phyloP scores from a whole-genome alignment of 371 early-diverging fungal genomes.

The Mortierella sp. region DNA sequence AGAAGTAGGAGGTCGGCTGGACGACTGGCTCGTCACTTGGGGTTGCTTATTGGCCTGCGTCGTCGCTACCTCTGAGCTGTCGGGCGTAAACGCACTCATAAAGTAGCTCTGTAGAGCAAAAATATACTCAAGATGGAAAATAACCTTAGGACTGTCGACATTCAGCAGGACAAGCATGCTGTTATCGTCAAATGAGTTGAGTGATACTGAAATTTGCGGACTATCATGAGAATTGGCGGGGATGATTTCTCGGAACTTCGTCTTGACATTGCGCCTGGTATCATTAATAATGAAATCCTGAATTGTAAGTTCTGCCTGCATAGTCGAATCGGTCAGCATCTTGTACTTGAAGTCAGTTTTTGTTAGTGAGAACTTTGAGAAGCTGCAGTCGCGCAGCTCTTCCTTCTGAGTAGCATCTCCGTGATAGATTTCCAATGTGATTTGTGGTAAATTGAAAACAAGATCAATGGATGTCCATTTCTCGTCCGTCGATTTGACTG shows the following conservation, averaged over 20 bases:
- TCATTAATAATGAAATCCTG: constrained; percentile 84
- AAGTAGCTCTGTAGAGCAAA: constrained; percentile 81
- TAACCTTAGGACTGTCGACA: constrained; percentile 86
- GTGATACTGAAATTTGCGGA: constrained; percentile 69
- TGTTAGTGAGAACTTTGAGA: constrained; percentile 71
- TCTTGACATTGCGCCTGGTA: constrained; percentile 78
- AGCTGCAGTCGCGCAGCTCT: constrained; percentile 55
- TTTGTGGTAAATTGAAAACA: constrained; percentile 59
- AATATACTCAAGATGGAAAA: constrained; percentile 88
- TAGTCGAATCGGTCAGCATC: constrained; percentile 69
- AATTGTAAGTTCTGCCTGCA: constrained; percentile 81
- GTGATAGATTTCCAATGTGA: constrained; percentile 77
- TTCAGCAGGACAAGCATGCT: constrained; percentile 73
- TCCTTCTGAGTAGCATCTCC: constrained; percentile 64
- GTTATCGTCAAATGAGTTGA: constrained; percentile 49
- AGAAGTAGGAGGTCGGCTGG: constrained; percentile 15
- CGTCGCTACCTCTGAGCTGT: constrained; percentile 6
- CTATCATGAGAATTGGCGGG: constrained; percentile 72
- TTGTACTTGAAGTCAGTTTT: constrained; percentile 73
- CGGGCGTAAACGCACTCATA: constrained; percentile 66
- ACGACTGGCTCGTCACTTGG: constrained; percentile 19
- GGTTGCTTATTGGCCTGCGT: constrained; percentile 28
- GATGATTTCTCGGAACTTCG: constrained; percentile 89
- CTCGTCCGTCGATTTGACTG: constrained; percentile 23
- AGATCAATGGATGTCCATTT: constrained; percentile 58